These are phyloP conservation scores for Mycothermus thermophilus DNA, from an alignment of 495 filamentous ascomycete species.

Conservation along the genomic window DNA sequence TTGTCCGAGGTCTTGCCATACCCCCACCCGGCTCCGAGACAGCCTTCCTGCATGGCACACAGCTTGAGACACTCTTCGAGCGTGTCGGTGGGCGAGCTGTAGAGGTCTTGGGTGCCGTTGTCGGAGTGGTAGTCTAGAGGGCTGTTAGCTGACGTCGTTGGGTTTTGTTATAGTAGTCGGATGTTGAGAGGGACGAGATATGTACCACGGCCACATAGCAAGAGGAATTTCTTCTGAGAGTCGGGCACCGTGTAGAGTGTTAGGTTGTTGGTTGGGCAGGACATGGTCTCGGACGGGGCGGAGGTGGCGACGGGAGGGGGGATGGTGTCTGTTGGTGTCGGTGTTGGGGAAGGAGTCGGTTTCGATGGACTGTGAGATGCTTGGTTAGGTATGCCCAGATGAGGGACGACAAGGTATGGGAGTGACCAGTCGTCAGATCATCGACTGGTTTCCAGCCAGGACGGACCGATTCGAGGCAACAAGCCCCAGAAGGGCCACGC, in stretches of 20 bases:
- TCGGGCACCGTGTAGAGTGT: constrained; percentile 17
- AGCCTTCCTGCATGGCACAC: constrained; percentile 14
- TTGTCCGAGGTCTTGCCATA: constrained; percentile 11
- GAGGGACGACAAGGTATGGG: neutral
- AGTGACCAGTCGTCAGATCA: no score
- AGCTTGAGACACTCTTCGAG: constrained; percentile 20
- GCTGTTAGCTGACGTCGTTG: no score
- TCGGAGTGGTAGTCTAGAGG: constrained; percentile 16
- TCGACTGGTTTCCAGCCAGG: no score
- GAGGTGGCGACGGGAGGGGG: constrained; percentile 6
- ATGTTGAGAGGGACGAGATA: neutral
- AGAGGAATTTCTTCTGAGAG: constrained; percentile 10
- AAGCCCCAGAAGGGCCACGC: no score
- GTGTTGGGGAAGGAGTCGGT: neutral
- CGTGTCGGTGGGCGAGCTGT: constrained; percentile 6
- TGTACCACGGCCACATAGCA: constrained; percentile 20
- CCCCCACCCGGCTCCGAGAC: constrained; percentile 26
- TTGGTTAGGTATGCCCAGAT: neutral
- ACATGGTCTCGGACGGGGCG: constrained; percentile 4
- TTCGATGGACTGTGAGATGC: no score
- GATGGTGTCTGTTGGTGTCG: constrained; percentile 3
- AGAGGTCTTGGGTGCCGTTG: constrained; percentile 16
- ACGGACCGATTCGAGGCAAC: no score
- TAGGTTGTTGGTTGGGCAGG: constrained; percentile 22
- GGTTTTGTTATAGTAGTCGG: neutral